phyloP scores from a whole-genome alignment of 192 early-diverging fungal genomes.

The Coemansia sp. region DNA sequence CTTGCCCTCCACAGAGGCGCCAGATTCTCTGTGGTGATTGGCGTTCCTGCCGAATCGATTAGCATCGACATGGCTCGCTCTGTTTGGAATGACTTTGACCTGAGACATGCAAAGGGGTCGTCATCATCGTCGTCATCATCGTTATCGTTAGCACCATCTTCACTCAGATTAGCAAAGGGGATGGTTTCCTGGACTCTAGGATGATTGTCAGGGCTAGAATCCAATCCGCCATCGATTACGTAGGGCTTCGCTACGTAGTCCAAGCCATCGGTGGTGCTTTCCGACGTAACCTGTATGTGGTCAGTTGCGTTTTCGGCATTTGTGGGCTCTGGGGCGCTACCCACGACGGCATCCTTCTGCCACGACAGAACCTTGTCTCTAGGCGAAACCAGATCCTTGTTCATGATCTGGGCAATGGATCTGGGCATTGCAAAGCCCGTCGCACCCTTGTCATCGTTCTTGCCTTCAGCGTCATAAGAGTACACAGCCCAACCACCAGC shows the following conservation, averaged over 20 bases:
- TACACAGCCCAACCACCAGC: constrained; percentile 1
- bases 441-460: background rate
- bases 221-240: background rate
- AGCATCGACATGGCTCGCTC: constrained; percentile 11
- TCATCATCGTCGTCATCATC: constrained; percentile 23
- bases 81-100: constrained; percentile 10
- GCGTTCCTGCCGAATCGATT: constrained; percentile 9
- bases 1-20: constrained; percentile 27
- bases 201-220: background rate
- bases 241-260: background rate
- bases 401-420: constrained; percentile 29
- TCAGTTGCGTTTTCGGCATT: background rate
- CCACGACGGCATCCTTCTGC: background rate
- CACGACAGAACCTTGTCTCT: constrained; percentile 31
- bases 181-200: constrained; percentile 1
- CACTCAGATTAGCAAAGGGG: background rate
- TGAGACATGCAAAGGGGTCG: constrained; percentile 4
- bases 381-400: background rate
- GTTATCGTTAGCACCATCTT: constrained; percentile 3
- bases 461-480: background rate
- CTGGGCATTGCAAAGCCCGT: constrained; percentile 22
- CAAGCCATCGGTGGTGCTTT: background rate
- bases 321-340: background rate
- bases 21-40: constrained; percentile 19
- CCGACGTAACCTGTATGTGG: background rate